These are phyloP conservation scores for Pseudozyma thailandica DNA, from an alignment of 1,284 basidiomycete species.

Conservation along the genomic window DNA sequence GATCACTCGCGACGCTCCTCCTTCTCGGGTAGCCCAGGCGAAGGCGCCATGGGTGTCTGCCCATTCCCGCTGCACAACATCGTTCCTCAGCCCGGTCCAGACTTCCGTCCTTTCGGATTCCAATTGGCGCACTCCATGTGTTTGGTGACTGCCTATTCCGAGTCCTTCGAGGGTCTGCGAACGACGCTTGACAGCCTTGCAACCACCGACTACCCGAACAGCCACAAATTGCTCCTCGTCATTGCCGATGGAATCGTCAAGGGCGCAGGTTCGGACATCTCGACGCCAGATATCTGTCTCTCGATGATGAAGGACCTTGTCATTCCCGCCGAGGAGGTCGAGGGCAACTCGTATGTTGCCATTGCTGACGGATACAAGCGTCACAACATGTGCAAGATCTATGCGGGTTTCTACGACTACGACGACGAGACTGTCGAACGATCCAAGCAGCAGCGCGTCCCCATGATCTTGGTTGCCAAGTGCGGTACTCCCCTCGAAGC, in stretches of 20 bases:
- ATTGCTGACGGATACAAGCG: constrained; percentile 99
- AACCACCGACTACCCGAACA: constrained; percentile 98
- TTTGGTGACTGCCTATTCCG: constrained; percentile 97
- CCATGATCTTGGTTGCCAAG: constrained; percentile 94
- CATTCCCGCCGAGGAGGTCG: constrained; percentile 84
- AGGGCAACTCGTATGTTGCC: constrained; percentile 94
- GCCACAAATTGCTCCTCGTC: constrained; percentile 93
- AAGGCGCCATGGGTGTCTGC: constrained; percentile 60
- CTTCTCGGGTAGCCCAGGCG: constrained; percentile 50
- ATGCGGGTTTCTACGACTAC: constrained; percentile 96
- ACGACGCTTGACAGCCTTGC: constrained; percentile 97
- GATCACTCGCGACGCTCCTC: constrained; percentile 59
- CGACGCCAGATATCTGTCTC: constrained; percentile 86
- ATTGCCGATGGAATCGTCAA: constrained; percentile 99
- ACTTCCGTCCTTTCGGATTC: constrained; percentile 95
- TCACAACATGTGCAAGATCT: constrained; percentile 99
- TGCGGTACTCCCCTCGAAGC: constrained; percentile 77
- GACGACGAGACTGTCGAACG: constrained; percentile 90
- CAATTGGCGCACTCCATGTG: constrained; percentile 93
- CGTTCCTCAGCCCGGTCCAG: constrained; percentile 88
- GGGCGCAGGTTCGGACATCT: constrained; percentile 72
- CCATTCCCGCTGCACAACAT: constrained; percentile 92
- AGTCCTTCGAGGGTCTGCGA: constrained; percentile 93
- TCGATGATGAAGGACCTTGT: constrained; percentile 98
- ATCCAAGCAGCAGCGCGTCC: constrained; percentile 95